Evolutionary conservation across 345 rosid species (phyloP).

Genomic region (Laguncularia racemosa): DNA sequence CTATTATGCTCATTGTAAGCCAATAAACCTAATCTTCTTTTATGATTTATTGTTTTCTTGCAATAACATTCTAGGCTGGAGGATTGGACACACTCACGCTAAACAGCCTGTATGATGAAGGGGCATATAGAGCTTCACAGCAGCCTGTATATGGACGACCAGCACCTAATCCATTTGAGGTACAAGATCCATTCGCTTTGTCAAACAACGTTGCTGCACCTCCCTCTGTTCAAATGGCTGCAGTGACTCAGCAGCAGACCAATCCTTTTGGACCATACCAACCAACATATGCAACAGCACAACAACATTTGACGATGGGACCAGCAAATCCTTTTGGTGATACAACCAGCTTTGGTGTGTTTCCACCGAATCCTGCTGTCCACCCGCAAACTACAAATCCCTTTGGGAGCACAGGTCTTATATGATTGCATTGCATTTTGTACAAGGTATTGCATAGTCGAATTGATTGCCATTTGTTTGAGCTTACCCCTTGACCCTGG

Average conservation of each 20-base stretch:
- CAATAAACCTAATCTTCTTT: too few species aligned
- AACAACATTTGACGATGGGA: slow-evolving; percentile 34
- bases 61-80: slow-evolving; percentile 53
- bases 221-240: slow-evolving; percentile 46
- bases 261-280: slow-evolving; percentile 74
- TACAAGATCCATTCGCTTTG: slow-evolving; percentile 61
- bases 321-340: slow-evolving; percentile 82
- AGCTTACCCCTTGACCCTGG: too few species aligned
- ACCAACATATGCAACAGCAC: slow-evolving; percentile 22
- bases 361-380: slow-evolving; percentile 24
- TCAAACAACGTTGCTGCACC: slow-evolving; percentile 46
- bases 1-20: too few species aligned
- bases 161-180: slow-evolving; percentile 89
- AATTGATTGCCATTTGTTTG: not conserved
- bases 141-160: slow-evolving; percentile 73
- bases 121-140: slow-evolving; percentile 75
- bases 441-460: not conserved
- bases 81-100: slow-evolving; percentile 88
- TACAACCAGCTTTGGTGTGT: slow-evolving; percentile 31
- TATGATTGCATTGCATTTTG: slow-evolving; percentile 7
- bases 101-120: slow-evolving; percentile 79
- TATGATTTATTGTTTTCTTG: too few species aligned
- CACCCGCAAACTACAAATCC: slow-evolving; percentile 61
- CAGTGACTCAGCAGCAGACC: slow-evolving; percentile 42
- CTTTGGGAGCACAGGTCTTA: slow-evolving; percentile 67